These are phyloP conservation scores for Gleditsia sinensis DNA, from an alignment of 306 rosid species.

Conservation along the genomic window DNA sequence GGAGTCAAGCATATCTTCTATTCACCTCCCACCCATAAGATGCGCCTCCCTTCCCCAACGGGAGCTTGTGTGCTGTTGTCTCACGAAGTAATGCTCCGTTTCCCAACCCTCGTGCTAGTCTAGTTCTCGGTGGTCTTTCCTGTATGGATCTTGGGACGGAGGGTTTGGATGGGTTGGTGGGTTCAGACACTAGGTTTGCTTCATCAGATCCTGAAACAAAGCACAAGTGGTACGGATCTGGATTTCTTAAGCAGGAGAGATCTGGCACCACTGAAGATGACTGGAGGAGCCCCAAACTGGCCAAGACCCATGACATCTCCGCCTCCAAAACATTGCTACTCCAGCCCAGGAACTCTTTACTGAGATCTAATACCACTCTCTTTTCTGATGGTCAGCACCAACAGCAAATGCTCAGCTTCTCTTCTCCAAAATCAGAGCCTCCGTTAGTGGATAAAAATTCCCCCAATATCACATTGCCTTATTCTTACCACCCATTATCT, in stretches of 20 bases:
- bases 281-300: constrained; percentile 58
- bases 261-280: constrained; percentile 60
- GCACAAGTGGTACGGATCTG: constrained; percentile 75
- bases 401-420: constrained; percentile 74
- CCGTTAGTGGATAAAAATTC: constrained; percentile 26
- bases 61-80: constrained; percentile 30
- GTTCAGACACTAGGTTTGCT: constrained; percentile 65
- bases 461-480: constrained; percentile 16
- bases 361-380: constrained; percentile 60
- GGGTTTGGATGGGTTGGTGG: constrained; percentile 75
- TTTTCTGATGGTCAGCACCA: constrained; percentile 49
- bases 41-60: constrained; percentile 45
- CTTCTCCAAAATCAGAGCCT: constrained; percentile 64
- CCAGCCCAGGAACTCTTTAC: constrained; percentile 37
- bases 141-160: constrained; percentile 78
- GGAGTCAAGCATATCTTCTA: constrained; percentile 39
- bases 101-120: constrained; percentile 23
- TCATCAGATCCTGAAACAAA: constrained; percentile 71
- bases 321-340: constrained; percentile 48
- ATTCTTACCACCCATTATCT: constrained; percentile 32
- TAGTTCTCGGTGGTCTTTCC: constrained; percentile 18
- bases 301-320: constrained; percentile 48
- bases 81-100: constrained; percentile 39
- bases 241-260: constrained; percentile 68
- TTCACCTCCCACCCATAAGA: too few relatives aligned